A percentile compares a stretch with the other conserved stretches of the same genome.
These are phyloP conservation scores for Epichloe aotearoae DNA, from an alignment of 2,329 filamentous ascomycete species.

Conservation along the genomic window DNA sequence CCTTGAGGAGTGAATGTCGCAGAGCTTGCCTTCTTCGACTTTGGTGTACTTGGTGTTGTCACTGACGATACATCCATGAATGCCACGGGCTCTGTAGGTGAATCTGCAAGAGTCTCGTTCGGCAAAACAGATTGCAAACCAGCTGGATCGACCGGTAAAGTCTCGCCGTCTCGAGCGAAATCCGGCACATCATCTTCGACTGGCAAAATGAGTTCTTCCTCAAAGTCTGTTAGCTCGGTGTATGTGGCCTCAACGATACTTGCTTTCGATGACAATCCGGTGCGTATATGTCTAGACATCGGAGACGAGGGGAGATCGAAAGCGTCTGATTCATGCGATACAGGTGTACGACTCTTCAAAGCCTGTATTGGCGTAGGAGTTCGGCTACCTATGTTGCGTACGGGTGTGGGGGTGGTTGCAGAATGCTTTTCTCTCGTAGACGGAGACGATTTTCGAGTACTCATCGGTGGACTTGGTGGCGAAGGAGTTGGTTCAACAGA, in stretches of 20 bases:
- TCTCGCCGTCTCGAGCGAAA: neutral
- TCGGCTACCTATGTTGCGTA: neutral
- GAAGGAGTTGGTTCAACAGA: constrained; percentile 1
- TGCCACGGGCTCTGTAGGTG: neutral
- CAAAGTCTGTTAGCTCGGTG: neutral
- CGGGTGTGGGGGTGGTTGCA: neutral
- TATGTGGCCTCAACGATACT: neutral
- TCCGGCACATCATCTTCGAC: neutral
- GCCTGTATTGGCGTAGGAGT: neutral
- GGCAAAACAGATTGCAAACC: neutral
- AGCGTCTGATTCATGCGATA: neutral
- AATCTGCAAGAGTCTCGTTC: neutral
- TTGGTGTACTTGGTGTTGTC: neutral
- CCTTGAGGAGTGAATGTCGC: neutral
- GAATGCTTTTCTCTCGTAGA: neutral
- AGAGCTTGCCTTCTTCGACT: neutral
- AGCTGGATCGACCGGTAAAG: neutral
- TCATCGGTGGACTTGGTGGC: constrained; percentile 2
- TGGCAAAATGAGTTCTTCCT: neutral
- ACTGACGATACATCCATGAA: neutral
- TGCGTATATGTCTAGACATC: neutral
- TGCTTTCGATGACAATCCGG: neutral
- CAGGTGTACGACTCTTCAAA: neutral
- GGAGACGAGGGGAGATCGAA: constrained; percentile 6
- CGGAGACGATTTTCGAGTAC: neutral